These are phyloP conservation scores for Syzygium aromaticum DNA, from an alignment of 345 rosid genomes.

Conservation along the genomic window DNA sequence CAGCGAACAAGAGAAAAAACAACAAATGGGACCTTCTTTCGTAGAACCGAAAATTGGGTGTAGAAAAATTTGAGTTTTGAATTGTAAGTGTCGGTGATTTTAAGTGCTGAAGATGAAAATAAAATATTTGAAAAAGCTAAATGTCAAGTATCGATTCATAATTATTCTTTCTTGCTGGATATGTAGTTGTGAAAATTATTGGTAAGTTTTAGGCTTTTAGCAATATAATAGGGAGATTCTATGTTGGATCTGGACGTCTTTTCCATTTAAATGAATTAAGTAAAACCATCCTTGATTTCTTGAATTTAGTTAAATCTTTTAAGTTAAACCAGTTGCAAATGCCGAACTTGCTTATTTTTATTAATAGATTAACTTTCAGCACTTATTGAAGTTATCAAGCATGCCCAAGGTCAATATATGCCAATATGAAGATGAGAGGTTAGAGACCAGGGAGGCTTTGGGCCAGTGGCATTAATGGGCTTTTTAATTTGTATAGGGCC, in stretches of 20 bases:
- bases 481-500: not conserved
- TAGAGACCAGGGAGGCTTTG: not conserved
- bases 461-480: not conserved
- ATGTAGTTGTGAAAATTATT: not conserved
- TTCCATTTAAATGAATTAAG: not conserved
- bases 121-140: not conserved
- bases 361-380: not conserved
- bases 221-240: accelerated
- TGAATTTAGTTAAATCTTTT: not conserved
- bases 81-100: not conserved
- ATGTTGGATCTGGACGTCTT: not conserved
- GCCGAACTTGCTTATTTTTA: not conserved
- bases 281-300: not conserved
- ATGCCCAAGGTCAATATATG: not conserved
- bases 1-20: not conserved
- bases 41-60: too few relatives aligned
- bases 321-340: not conserved
- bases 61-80: not conserved
- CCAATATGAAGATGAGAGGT: not conserved
- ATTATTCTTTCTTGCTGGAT: not conserved
- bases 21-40: not conserved
- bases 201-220: not conserved
- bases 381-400: not conserved
- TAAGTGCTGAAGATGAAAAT: not conserved
- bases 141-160: accelerated